Base-by-base conservation (phyloP, 352 stramenopile species). In the Phytopythium delawarense region DNA sequence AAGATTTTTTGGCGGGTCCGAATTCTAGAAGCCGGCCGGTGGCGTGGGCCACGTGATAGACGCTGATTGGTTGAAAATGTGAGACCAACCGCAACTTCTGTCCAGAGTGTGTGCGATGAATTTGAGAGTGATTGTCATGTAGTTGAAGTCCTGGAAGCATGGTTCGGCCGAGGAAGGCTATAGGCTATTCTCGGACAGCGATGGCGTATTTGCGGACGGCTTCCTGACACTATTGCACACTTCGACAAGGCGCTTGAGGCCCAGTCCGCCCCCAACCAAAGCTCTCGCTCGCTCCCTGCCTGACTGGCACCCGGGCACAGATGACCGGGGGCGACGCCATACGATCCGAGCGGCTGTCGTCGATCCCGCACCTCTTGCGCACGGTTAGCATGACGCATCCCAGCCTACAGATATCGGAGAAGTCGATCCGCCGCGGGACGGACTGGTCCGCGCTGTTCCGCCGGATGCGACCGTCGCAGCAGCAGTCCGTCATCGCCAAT, bases 391-490 rank as follows among this genome's bases (percentile, higher is more conserved):
- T 59, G 20, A 49, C 35, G 13, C 0, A 23, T 4, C 53, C 9
- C 21, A 59, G 21, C 21, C 9, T 49, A 0, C n/a, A 59, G 35
- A 23, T 49, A 13, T 59, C 53, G 53, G 53, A 37, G 6, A 35
- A 8, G 23, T 15, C 23, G 4, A 69, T 64, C 39, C 67, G 35
- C 32, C 65, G 63, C 7, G 21, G 34, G 7, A 46, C 35, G 8
- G 46, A 54, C 39, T 78, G 67, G 71, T 51, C 64, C 1, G 65
- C 25, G 12, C 66, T 75, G 20, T 52, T 69, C 40, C 64, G 45
- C 7, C 23, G 39, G 20, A 21, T 61, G 13, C 30, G 32, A 32
- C 21, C 42, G 18, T 45, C 44, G n/a, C 60, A 60, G 30, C 60
- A 75, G 52, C 64, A 60, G 35, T 72, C 71, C 30, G 56, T 55